A percentile compares a stretch with the other conserved stretches of the same genome.
phyloP scores from a whole-genome alignment of 306 rosid species.

The Trifolium dubium region DNA sequence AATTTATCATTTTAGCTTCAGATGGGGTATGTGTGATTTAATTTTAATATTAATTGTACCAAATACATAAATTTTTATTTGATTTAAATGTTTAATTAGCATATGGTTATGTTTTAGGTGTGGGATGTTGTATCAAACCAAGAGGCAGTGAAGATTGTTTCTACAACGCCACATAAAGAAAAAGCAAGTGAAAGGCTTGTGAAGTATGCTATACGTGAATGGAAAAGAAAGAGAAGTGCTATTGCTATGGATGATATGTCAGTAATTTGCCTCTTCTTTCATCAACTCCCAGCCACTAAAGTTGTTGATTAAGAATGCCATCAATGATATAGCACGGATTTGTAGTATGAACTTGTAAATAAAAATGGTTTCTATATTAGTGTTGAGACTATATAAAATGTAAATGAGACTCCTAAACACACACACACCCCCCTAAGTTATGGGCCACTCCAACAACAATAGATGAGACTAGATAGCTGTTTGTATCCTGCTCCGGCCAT shows the following conservation, averaged over 20 bases:
- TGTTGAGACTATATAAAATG: not conserved
- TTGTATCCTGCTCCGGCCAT: too few relatives aligned
- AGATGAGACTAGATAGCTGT: not conserved
- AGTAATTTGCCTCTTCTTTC: constrained; percentile 72
- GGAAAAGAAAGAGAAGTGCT: constrained; percentile 74
- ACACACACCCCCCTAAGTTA: not conserved
- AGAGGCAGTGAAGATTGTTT: constrained; percentile 70
- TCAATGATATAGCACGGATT: not conserved
- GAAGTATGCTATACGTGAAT: constrained; percentile 59
- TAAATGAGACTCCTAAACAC: not conserved
- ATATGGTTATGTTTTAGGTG: constrained; percentile 43
- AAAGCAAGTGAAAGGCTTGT: constrained; percentile 69
- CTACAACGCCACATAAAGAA: constrained; percentile 50
- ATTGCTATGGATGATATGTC: constrained; percentile 80
- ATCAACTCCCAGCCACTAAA: constrained; percentile 6
- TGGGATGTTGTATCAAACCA: constrained; percentile 80
- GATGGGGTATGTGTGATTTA: constrained; percentile 65
- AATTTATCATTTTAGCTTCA: constrained; percentile 74
- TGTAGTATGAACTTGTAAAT: not conserved
- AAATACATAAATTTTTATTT: too few relatives aligned
- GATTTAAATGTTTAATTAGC: too few relatives aligned
- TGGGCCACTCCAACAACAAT: not conserved
- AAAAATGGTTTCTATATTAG: not conserved
- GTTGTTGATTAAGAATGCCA: not conserved
- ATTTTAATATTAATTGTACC: too few relatives aligned